Conservation (phyloP, 441 rosid species). For the Pelargonium myrrhifolium region DNA sequence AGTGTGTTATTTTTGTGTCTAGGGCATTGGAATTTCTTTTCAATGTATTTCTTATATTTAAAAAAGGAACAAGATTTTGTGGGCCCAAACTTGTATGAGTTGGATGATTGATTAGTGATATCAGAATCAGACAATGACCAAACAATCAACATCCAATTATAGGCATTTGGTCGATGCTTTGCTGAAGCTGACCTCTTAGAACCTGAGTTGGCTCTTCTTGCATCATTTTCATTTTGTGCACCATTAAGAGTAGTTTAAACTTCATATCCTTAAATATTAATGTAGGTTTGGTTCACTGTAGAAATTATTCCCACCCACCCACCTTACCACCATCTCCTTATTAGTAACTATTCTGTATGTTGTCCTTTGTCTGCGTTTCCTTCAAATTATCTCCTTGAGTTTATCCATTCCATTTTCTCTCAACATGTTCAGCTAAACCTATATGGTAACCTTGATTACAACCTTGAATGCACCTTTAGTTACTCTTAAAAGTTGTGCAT, state of each 20-base stretch:
- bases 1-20: background rate
- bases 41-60: background rate
- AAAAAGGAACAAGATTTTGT: background rate
- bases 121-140: background rate
- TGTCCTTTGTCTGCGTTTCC: background rate
- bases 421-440: background rate
- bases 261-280: too few relatives aligned
- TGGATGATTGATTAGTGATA: background rate
- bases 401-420: background rate
- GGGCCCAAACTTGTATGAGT: background rate
- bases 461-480: background rate
- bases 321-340: background rate
- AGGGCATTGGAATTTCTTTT: background rate
- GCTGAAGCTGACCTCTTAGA: too few relatives aligned
- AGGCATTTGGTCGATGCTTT: background rate
- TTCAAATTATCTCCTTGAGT: background rate
- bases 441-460: background rate
- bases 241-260: too few relatives aligned
- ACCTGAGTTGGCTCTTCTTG: too few relatives aligned
- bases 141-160: background rate
- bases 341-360: too few relatives aligned
- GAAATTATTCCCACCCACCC: background rate
- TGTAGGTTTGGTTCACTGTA: background rate
- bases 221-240: too few relatives aligned
- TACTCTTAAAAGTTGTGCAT: background rate